Conservation (phyloP, 257 asterid genomes). For the Henckelia pumila region DNA sequence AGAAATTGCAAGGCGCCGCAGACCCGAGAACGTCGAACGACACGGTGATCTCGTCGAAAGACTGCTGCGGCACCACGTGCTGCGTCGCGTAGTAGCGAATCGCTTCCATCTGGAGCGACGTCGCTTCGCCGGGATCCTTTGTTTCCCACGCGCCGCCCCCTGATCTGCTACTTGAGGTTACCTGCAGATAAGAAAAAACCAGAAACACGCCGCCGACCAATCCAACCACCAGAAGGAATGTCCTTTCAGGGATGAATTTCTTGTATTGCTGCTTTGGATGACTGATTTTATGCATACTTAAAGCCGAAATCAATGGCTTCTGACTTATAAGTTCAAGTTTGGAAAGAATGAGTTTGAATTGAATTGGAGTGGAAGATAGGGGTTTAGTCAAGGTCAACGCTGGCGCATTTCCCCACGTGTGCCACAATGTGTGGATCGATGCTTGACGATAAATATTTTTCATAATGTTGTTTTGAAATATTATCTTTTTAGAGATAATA, state of each 20-base stretch:
- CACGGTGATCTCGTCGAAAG: slow-evolving; percentile 42
- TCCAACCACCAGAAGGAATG: slow-evolving; percentile 38
- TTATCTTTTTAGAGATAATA: no score
- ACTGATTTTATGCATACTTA: slow-evolving; percentile 30
- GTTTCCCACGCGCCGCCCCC: slow-evolving; percentile 24
- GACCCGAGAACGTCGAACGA: slow-evolving; percentile 42
- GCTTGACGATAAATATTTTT: no score
- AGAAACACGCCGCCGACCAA: slow-evolving; percentile 42
- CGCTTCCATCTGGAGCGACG: slow-evolving; percentile 41
- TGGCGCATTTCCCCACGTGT: no score
- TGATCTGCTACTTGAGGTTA: background rate
- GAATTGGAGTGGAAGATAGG: no score
- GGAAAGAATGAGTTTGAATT: no score
- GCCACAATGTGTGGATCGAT: no score
- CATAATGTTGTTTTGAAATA: no score
- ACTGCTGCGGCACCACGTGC: slow-evolving; percentile 51
- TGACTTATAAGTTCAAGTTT: no score
- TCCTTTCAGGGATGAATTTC: slow-evolving; percentile 30
- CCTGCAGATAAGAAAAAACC: slow-evolving; percentile 16
- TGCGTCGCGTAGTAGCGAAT: slow-evolving; percentile 60
- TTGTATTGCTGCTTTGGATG: slow-evolving; percentile 22
- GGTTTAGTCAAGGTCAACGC: no score
- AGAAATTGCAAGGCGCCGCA: slow-evolving; percentile 48
- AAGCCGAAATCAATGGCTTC: no score
- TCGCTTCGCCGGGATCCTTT: background rate